These are phyloP conservation scores for Tulasnella sp. DNA, from an alignment of 768 basidiomycete species.

Conservation along the genomic window DNA sequence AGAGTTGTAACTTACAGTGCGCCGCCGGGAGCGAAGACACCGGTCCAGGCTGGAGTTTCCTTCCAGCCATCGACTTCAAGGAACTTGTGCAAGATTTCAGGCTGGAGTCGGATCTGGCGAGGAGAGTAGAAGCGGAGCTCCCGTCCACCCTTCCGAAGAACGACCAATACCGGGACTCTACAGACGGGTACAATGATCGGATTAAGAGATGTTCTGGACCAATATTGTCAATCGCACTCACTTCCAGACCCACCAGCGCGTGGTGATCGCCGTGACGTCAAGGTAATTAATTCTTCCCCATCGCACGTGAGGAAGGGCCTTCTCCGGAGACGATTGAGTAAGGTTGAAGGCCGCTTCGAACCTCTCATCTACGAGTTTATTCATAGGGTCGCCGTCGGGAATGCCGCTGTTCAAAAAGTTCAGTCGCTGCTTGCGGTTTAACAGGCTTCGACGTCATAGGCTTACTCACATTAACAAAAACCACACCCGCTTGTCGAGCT, in stretches of 20 bases:
- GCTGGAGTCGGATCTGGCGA: conserved; percentile 45
- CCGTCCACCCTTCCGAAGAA: conserved; percentile 58
- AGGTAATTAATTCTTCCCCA: conserved; percentile 86
- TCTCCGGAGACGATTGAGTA: conserved; percentile 33
- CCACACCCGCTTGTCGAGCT: conserved; percentile 58
- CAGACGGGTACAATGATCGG: conserved; percentile 3
- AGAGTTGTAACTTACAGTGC: conserved; percentile 37
- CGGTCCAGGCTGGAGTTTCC: conserved; percentile 53
- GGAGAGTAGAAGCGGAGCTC: conserved; percentile 73
- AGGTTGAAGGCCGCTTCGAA: conserved; percentile 69
- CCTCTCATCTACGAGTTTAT: conserved; percentile 54
- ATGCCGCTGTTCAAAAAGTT: not conserved
- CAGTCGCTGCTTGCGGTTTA: not conserved
- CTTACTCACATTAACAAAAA: conserved; percentile 57
- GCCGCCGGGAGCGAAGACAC: conserved; percentile 65
- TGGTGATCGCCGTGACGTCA: conserved; percentile 70
- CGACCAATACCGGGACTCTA: conserved; percentile 68
- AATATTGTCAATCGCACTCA: conserved; percentile 27
- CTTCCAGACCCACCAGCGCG: conserved; percentile 81
- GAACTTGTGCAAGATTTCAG: conserved; percentile 52
- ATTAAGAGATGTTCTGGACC: not conserved
- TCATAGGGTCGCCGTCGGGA: conserved; percentile 33
- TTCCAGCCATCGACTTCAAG: conserved; percentile 54
- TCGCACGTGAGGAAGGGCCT: conserved; percentile 57
- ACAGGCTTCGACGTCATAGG: not conserved